Base-by-base conservation (phyloP, 176 grass and related monocot species). In the Carex cristatella region DNA sequence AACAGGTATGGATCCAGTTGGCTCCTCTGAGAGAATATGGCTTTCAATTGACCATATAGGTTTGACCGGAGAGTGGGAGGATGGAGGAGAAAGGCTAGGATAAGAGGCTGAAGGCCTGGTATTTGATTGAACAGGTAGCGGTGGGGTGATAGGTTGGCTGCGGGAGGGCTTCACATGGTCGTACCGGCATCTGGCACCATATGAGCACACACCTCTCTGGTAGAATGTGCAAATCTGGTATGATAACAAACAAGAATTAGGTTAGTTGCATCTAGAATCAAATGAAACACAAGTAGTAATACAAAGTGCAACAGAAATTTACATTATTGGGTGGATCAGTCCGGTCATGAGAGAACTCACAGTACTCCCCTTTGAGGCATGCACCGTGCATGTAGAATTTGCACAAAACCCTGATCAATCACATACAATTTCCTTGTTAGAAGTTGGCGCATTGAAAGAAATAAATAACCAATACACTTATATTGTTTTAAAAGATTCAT, bases 321-420 rank as follows among this genome's bases (percentile, higher is more conserved):
- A 97, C 92, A 92, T 97, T 94, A 88, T 97, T 90, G 74, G 94
- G 68, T 81, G 85, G 90, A 81, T 87, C 94, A 84, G 88, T 89
- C 90, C 89, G 92, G 81, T 94, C 92, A 88, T 97, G 94, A 58
- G 92, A 97, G 85, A 94, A 97, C 82, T 97, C 87, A 66, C 94
- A 97, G 51, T 91, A 85, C 38, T 97, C 90, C 69, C 94, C 94
- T 92, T 97, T 97, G 68, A 97, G 88, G 84, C 94, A 97, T 79
- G 92, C 88, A 31, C 92, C 94, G 80, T 97, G 87, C 77, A 89
- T 80, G 71, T 90, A 97, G 78, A 94, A 97, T 79, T 97, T 97
- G 83, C 94, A 97, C 86, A 94, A 86, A 83, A 87, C 81, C 88
- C 94, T 97, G 86, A 77, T 85, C 40, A 79, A 88, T 61, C 49